A percentile compares a stretch with the other conserved stretches of the same genome.
These are phyloP conservation scores for Apiotrichum gracile DNA, from an alignment of 1,284 basidiomycete genomes.

Conservation along the genomic window DNA sequence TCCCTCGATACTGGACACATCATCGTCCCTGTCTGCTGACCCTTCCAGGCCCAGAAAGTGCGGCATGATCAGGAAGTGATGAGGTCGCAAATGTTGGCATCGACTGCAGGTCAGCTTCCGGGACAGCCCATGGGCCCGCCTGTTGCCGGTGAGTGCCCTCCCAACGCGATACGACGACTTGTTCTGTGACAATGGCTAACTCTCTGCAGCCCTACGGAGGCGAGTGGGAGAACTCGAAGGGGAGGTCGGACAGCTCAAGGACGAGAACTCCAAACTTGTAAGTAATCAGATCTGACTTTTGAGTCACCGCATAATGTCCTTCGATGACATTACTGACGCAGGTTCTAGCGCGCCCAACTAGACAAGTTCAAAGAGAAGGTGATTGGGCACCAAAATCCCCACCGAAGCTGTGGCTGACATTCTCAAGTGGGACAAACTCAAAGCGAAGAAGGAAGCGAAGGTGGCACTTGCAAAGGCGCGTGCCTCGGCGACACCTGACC, in stretches of 20 bases:
- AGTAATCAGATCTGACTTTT: background rate
- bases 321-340: background rate
- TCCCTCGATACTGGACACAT: background rate
- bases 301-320: background rate
- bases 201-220: background rate
- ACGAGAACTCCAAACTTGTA: slow-evolving; percentile 34
- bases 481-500: background rate
- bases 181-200: too few relatives aligned
- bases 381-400: slow-evolving; percentile 7
- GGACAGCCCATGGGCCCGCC: background rate
- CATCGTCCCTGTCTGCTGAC: background rate
- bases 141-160: background rate
- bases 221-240: slow-evolving; percentile 65
- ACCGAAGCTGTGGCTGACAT: background rate
- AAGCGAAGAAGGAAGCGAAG: slow-evolving; percentile 79
- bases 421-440: slow-evolving; percentile 76
- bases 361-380: slow-evolving; percentile 63
- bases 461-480: slow-evolving; percentile 23
- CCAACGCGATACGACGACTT: too few relatives aligned
- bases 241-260: slow-evolving; percentile 51
- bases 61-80: slow-evolving; percentile 32
- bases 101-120: slow-evolving; percentile 3
- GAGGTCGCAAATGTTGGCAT: slow-evolving; percentile 32
- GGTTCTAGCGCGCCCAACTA: slow-evolving; percentile 66
- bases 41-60: slow-evolving; percentile 22